phyloP scores from a whole-genome alignment of 2,329 filamentous ascomycete species.

The Chaetomiaceae sp. region DNA sequence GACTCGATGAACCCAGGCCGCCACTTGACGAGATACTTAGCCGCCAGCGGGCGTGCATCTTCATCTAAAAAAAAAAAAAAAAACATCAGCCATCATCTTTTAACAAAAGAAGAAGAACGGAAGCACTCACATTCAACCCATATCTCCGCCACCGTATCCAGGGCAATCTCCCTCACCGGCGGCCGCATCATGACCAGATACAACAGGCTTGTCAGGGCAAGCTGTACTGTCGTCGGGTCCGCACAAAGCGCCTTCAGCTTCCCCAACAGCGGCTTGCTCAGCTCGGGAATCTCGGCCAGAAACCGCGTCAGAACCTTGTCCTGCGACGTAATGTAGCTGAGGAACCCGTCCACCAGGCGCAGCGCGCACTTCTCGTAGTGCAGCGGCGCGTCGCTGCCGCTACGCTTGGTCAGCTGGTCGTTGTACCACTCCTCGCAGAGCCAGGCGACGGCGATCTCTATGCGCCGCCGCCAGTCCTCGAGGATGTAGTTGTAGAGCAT shows the following conservation, averaged over 20 bases:
- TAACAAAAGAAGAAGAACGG: neutral
- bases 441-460: conserved; percentile 90
- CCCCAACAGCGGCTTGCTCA: conserved; percentile 67
- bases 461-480: conserved; percentile 84
- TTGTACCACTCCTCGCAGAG: conserved; percentile 98
- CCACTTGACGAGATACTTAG: conserved; percentile 59
- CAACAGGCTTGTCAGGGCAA: conserved; percentile 60
- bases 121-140: conserved; percentile 59
- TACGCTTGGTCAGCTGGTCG: conserved; percentile 53
- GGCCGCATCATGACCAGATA: conserved; percentile 66
- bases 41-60: conserved; percentile 58
- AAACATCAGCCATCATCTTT: neutral
- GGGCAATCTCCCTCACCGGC: conserved; percentile 57
- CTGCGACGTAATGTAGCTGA: conserved; percentile 84
- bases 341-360: conserved; percentile 79
- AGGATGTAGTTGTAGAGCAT: conserved; percentile 79
- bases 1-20: conserved; percentile 50
- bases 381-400: conserved; percentile 44
- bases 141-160: conserved; percentile 63
- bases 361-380: conserved; percentile 78
- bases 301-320: conserved; percentile 90
- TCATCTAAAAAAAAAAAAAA: conserved; percentile 42
- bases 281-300: conserved; percentile 80
- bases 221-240: conserved; percentile 59
- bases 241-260: conserved; percentile 65